phyloP scores from a whole-genome alignment of 495 filamentous ascomycete genomes.

The Penicillium robsamsonii region DNA sequence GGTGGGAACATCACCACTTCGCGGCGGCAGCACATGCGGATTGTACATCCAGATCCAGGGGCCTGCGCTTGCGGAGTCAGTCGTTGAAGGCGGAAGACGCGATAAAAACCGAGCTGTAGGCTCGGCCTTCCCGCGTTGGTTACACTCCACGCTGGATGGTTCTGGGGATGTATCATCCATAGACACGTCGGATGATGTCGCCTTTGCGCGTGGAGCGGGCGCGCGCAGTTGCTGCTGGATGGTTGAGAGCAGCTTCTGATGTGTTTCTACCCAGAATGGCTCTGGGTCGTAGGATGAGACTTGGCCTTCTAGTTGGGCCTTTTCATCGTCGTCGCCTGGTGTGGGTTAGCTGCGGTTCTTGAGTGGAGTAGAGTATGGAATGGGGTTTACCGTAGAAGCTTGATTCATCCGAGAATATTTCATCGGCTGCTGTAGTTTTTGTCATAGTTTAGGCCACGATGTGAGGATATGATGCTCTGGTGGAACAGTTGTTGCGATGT shows the following conservation, averaged over 20 bases:
- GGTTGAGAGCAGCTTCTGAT: constrained; percentile 35
- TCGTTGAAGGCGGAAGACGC: constrained; percentile 64
- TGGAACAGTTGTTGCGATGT: neutral
- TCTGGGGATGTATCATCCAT: constrained; percentile 16
- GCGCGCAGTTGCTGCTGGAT: constrained; percentile 21
- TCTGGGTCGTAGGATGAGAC: constrained; percentile 43
- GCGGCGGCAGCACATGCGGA: constrained; percentile 36
- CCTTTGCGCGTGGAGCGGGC: neutral
- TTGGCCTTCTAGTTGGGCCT: constrained; percentile 34
- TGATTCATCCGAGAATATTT: constrained; percentile 61
- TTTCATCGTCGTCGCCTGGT: constrained; percentile 54
- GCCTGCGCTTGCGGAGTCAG: constrained; percentile 31
- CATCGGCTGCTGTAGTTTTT: constrained; percentile 9
- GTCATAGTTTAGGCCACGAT: constrained; percentile 5
- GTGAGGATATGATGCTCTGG: neutral
- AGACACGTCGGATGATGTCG: constrained; percentile 2
- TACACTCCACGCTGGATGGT: constrained; percentile 48
- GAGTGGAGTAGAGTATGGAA: neutral
- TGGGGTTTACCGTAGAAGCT: constrained; percentile 63
- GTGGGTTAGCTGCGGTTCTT: constrained; percentile 21
- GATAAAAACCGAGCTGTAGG: constrained; percentile 58
- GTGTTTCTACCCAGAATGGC: constrained; percentile 43
- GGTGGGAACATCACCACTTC: constrained; percentile 34
- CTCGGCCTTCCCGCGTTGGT: constrained; percentile 50
- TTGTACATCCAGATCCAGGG: constrained; percentile 70